A percentile compares a stretch with the other conserved stretches of the same genome.
These are phyloP conservation scores for Elasticomyces elasticus DNA, from an alignment of 495 filamentous ascomycete genomes.

Conservation along the genomic window DNA sequence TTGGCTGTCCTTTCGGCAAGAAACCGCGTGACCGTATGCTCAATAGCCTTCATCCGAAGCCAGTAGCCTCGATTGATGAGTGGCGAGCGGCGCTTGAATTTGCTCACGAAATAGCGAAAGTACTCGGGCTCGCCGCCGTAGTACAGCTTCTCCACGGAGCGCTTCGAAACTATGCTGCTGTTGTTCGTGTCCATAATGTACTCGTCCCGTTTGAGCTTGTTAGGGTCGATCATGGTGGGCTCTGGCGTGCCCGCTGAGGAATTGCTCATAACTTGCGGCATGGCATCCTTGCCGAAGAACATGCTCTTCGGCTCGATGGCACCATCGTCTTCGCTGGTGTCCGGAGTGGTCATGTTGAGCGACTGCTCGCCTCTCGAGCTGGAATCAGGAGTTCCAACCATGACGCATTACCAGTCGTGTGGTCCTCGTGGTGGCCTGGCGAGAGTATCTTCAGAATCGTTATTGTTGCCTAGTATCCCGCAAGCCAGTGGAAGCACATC, in stretches of 20 bases:
- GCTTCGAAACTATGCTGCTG: slow-evolving; percentile 81
- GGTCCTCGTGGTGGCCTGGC: background rate
- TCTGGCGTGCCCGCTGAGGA: background rate
- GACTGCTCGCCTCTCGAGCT: background rate
- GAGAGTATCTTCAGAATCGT: background rate
- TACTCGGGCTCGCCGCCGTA: slow-evolving; percentile 61
- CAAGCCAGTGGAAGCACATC: background rate
- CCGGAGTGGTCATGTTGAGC: background rate
- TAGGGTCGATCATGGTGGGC: slow-evolving; percentile 1
- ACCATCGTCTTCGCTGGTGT: background rate
- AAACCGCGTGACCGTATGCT: slow-evolving; percentile 60
- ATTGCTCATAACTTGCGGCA: background rate
- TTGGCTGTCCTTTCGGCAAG: slow-evolving; percentile 48
- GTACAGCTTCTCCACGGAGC: slow-evolving; percentile 79
- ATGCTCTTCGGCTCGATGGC: slow-evolving; percentile 2
- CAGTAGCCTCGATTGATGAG: slow-evolving; percentile 84
- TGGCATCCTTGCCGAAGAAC: slow-evolving; percentile 2
- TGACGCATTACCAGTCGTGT: background rate
- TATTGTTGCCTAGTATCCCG: background rate
- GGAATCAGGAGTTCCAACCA: background rate
- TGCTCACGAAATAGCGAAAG: slow-evolving; percentile 78
- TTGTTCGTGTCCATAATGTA: slow-evolving; percentile 61
- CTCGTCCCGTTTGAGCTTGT: slow-evolving; percentile 22
- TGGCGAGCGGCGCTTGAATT: slow-evolving; percentile 67
- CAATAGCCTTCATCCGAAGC: slow-evolving; percentile 73